Evolutionary conservation across 2,329 filamentous ascomycete genomes (phyloP).

Genomic region (Xylariaceae sp.): DNA sequence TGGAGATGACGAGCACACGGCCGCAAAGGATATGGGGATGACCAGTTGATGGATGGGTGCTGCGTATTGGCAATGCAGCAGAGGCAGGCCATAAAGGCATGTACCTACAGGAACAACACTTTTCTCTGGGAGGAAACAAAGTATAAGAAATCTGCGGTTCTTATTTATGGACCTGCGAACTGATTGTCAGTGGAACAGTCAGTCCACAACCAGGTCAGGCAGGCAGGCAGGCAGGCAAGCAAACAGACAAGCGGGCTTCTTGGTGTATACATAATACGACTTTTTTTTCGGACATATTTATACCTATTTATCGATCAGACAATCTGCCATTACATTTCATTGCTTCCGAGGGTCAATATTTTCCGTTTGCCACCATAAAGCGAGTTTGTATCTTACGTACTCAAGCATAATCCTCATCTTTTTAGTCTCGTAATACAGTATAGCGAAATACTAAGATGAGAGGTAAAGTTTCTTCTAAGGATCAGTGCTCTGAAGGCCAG

Average conservation of each 20-base stretch:
- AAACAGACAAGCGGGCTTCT: conserved; percentile 11
- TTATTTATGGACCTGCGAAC: neutral
- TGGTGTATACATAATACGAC: conserved; percentile 26
- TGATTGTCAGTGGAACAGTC: conserved; percentile 16
- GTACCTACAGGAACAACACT: conserved; percentile 1
- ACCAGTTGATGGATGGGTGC: neutral
- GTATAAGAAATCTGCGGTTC: conserved; percentile 3
- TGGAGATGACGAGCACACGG: conserved; percentile 26
- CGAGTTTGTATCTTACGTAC: too few relatives aligned
- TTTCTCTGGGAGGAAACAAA: conserved; percentile 15
- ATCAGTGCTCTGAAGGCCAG: too few relatives aligned
- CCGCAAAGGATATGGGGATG: conserved; percentile 16
- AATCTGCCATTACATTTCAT: too few relatives aligned
- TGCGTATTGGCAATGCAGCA: conserved; percentile 12
- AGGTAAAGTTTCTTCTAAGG: too few relatives aligned
- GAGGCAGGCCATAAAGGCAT: conserved; percentile 4
- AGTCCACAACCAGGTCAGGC: conserved; percentile 20
- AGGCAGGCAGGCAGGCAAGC: too few relatives aligned
- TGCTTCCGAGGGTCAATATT: too few relatives aligned
- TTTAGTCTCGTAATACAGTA: too few relatives aligned
- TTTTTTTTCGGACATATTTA: conserved; percentile 3
- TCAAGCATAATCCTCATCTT: too few relatives aligned
- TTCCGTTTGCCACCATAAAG: neutral
- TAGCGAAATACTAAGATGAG: too few relatives aligned
- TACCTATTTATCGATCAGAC: too few relatives aligned